These are phyloP conservation scores for Botrytis cinerea DNA, from an alignment of 2,329 filamentous ascomycete species.

Conservation along the genomic window DNA sequence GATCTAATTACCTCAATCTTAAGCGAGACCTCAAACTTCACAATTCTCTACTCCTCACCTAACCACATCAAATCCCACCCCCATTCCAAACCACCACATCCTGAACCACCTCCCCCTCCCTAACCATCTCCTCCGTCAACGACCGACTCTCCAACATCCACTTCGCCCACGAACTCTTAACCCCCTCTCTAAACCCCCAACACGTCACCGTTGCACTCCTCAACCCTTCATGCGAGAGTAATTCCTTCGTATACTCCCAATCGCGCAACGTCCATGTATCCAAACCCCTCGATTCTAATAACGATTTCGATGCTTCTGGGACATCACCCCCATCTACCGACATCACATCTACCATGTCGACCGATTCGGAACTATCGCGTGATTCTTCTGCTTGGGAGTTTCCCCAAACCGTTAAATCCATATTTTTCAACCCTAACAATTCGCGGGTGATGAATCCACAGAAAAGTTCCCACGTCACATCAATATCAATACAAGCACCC, in stretches of 20 bases:
- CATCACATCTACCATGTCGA: background rate
- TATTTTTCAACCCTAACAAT: constrained; percentile 25
- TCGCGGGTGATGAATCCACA: constrained; percentile 19
- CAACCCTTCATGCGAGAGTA: constrained; percentile 29
- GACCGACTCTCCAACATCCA: constrained; percentile 35
- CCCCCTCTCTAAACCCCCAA: constrained; percentile 33
- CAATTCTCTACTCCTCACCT: background rate
- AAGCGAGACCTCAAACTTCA: background rate
- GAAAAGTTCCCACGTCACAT: constrained; percentile 31
- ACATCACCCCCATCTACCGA: background rate
- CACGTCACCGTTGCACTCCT: constrained; percentile 32
- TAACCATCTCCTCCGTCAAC: constrained; percentile 36
- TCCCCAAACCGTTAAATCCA: constrained; percentile 38
- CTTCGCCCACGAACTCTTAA: constrained; percentile 33
- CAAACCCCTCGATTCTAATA: background rate
- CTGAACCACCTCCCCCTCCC: constrained; percentile 30
- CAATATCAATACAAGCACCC: background rate
- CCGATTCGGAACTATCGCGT: background rate
- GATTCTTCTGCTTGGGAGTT: background rate
- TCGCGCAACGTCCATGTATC: constrained; percentile 28
- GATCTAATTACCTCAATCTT: background rate
- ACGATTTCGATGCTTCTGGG: background rate
- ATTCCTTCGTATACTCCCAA: constrained; percentile 32
- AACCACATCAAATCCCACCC: background rate
- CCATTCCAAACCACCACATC: constrained; percentile 25